Conservation (phyloP, 1,139 yeast species). For the Tardiomyces depauwii region DNA sequence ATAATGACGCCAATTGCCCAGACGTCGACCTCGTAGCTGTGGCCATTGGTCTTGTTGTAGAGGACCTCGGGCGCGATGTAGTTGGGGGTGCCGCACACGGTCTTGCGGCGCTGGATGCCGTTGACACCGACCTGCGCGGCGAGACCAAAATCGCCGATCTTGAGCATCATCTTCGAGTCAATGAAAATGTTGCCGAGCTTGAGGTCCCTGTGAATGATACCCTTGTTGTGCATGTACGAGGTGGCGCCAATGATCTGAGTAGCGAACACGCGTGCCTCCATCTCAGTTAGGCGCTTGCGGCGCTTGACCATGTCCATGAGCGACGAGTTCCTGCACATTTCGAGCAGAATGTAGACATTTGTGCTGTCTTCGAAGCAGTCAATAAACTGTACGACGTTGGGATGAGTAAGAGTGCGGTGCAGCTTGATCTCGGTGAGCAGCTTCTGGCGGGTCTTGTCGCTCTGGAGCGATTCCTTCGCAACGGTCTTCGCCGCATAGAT, state of each 20-base stretch:
- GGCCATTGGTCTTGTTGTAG: slow-evolving; percentile 65
- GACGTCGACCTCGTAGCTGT: slow-evolving; percentile 86
- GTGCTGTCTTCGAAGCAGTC: slow-evolving; percentile 95
- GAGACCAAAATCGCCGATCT: slow-evolving; percentile 92
- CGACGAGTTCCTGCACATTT: slow-evolving; percentile 72
- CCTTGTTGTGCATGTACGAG: slow-evolving; percentile 76
- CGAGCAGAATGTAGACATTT: slow-evolving; percentile 67
- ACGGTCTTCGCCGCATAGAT: slow-evolving; percentile 95
- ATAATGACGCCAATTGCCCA: slow-evolving; percentile 98
- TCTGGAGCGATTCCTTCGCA: slow-evolving; percentile 86
- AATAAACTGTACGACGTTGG: slow-evolving; percentile 80
- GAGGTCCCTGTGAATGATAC: slow-evolving; percentile 89
- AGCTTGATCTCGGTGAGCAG: slow-evolving; percentile 84
- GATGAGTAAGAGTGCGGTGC: slow-evolving; percentile 71
- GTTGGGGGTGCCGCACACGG: slow-evolving; percentile 97
- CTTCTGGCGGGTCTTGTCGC: slow-evolving; percentile 85
- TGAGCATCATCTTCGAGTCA: slow-evolving; percentile 81
- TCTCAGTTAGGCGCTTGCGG: slow-evolving; percentile 74
- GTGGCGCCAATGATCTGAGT: slow-evolving; percentile 93
- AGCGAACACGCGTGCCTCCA: slow-evolving; percentile 84
- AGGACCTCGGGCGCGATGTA: slow-evolving; percentile 96
- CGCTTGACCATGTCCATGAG: slow-evolving; percentile 84
- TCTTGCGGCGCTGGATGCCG: slow-evolving; percentile 60
- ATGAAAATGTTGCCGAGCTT: slow-evolving; percentile 90
- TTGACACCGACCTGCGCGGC: slow-evolving; percentile 74